These are phyloP conservation scores for Penicillium sp. DNA, from an alignment of 2,329 filamentous ascomycete species.

Conservation along the genomic window DNA sequence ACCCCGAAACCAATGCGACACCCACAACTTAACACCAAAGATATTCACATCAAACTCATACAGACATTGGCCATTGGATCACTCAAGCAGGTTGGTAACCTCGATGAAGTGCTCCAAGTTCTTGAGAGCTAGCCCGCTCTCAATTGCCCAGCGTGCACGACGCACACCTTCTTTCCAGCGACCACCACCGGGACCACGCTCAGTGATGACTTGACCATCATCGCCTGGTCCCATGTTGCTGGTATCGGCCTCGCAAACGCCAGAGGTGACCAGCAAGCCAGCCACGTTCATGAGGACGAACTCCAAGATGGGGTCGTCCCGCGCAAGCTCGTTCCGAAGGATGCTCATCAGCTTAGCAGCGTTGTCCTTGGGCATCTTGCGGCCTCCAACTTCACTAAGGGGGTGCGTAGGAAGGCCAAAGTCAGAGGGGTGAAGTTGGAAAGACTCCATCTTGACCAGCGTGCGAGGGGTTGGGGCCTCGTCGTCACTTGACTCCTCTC, in stretches of 20 bases:
- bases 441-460: conserved; percentile 67
- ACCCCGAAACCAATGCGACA: neutral
- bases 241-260: conserved; percentile 79
- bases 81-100: conserved; percentile 63
- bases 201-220: conserved; percentile 75
- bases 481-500: conserved; percentile 41
- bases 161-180: conserved; percentile 95
- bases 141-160: conserved; percentile 82
- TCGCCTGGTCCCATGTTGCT: conserved; percentile 80
- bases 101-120: conserved; percentile 84
- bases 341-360: conserved; percentile 79
- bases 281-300: conserved; percentile 96
- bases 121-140: conserved; percentile 81
- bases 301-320: conserved; percentile 81
- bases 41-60: neutral
- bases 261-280: conserved; percentile 80
- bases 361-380: conserved; percentile 84
- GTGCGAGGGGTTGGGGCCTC: conserved; percentile 43
- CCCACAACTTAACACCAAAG: neutral
- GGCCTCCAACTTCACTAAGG: conserved; percentile 75
- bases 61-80: neutral
- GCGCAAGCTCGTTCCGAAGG: conserved; percentile 69
- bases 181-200: conserved; percentile 80
- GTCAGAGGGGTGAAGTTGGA: conserved; percentile 77
- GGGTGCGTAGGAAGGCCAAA: conserved; percentile 80